These are phyloP conservation scores for Neolentinus lepideus DNA, from an alignment of 1,284 basidiomycete genomes.

Conservation along the genomic window DNA sequence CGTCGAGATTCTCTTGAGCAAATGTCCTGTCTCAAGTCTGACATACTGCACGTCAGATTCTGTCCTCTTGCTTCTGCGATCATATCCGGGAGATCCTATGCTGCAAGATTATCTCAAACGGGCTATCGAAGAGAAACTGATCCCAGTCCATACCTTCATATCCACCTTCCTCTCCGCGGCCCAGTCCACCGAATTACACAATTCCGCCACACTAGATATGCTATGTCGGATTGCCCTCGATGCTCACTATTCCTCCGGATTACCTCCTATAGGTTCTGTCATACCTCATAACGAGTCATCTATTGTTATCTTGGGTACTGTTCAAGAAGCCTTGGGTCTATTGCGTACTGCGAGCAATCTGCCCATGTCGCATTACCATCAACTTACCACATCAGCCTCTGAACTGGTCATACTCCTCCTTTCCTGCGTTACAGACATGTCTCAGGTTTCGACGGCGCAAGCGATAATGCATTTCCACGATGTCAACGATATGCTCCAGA, in stretches of 20 bases:
- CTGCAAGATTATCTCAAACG: constrained; percentile 43
- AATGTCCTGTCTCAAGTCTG: too few species aligned
- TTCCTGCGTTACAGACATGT: constrained; percentile 49
- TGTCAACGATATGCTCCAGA: constrained; percentile 47
- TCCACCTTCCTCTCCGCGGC: constrained; percentile 41
- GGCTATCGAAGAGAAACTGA: constrained; percentile 46
- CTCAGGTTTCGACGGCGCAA: constrained; percentile 51
- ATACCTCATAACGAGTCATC: constrained; percentile 41
- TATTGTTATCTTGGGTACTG: constrained; percentile 39
- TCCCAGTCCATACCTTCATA: constrained; percentile 54
- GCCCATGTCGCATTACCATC: constrained; percentile 53
- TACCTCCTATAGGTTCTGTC: constrained; percentile 43
- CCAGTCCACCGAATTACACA: constrained; percentile 42
- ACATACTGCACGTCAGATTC: not conserved
- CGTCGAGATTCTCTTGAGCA: not conserved
- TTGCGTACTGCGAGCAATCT: constrained; percentile 49
- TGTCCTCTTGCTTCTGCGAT: constrained; percentile 10
- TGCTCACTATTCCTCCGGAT: constrained; percentile 50
- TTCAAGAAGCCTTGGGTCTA: constrained; percentile 54
- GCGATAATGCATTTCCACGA: constrained; percentile 48
- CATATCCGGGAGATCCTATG: constrained; percentile 18
- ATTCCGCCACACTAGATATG: constrained; percentile 56
- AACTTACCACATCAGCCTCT: constrained; percentile 50
- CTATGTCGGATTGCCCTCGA: constrained; percentile 60
- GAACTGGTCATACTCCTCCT: constrained; percentile 55